Conservation (phyloP, 805 yeast genomes). For the Candida ovalis region DNA sequence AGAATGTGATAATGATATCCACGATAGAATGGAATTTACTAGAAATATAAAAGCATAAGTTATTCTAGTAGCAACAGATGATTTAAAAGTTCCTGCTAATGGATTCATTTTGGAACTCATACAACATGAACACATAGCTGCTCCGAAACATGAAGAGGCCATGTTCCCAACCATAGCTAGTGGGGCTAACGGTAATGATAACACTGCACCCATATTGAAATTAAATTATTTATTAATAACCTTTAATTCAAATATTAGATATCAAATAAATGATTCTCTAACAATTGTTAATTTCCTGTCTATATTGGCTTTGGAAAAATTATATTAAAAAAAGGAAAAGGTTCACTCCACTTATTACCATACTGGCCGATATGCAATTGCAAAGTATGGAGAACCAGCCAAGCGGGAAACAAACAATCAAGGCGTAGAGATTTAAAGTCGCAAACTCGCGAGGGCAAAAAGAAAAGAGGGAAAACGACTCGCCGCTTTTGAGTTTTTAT, state of each 20-base stretch:
- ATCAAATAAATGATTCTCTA: too few relatives aligned
- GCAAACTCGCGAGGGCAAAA: too few relatives aligned
- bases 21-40: constrained; percentile 76
- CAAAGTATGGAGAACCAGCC: too few relatives aligned
- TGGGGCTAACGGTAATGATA: constrained; percentile 69
- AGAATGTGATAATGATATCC: constrained; percentile 88
- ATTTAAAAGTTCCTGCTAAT: constrained; percentile 47
- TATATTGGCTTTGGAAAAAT: too few relatives aligned
- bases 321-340: too few relatives aligned
- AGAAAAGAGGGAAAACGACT: too few relatives aligned
- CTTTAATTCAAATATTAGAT: too few relatives aligned
- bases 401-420: not conserved
- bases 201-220: constrained; percentile 54
- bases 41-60: constrained; percentile 79
- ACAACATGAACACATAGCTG: constrained; percentile 70
- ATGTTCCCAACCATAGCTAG: constrained; percentile 53
- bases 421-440: too few relatives aligned
- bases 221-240: not conserved
- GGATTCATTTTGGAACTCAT: constrained; percentile 33
- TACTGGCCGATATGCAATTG: too few relatives aligned
- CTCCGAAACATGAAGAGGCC: constrained; percentile 75
- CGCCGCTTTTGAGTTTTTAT: too few relatives aligned
- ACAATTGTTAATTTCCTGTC: too few relatives aligned
- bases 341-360: too few relatives aligned
- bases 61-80: constrained; percentile 79